Evolutionary conservation across 2,329 filamentous ascomycete genomes (phyloP).

Genomic region (Colletotrichum trifolii): DNA sequence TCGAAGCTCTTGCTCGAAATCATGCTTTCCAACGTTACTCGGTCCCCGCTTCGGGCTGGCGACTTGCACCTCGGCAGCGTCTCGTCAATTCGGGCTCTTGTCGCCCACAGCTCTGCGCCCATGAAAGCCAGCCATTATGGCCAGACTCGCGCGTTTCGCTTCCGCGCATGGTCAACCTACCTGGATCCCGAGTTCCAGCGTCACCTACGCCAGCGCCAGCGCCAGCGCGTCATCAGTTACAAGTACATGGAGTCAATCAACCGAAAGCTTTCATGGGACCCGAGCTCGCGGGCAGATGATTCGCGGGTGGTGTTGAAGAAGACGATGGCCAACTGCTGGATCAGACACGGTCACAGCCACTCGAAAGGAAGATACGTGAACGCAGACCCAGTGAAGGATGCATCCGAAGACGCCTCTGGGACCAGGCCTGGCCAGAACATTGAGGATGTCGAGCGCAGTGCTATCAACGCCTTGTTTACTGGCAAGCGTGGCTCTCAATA

Average conservation of each 20-base stretch:
- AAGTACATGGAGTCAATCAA: conserved; percentile 58
- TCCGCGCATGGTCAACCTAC: conserved; percentile 59
- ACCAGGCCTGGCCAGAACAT: conserved; percentile 54
- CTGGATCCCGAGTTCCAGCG: conserved; percentile 53
- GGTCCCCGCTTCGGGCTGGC: conserved; percentile 44
- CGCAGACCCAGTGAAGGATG: conserved; percentile 48
- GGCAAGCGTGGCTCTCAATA: conserved; percentile 39
- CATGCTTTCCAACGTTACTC: conserved; percentile 43
- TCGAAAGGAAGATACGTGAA: conserved; percentile 48
- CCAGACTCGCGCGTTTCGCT: conserved; percentile 60
- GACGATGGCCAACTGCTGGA: conserved; percentile 54
- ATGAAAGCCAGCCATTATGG: conserved; percentile 42
- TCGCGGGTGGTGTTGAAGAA: conserved; percentile 52
- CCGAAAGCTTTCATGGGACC: conserved; percentile 59
- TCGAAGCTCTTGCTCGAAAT: conserved; percentile 34
- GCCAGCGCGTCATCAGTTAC: conserved; percentile 55
- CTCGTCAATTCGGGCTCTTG: conserved; percentile 19
- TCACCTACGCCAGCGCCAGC: conserved; percentile 58
- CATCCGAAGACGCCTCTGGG: conserved; percentile 50
- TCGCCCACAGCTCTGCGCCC: conserved; percentile 25
- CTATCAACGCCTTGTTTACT: conserved; percentile 57
- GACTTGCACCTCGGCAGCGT: conserved; percentile 38
- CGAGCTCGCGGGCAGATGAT: conserved; percentile 47
- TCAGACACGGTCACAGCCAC: conserved; percentile 41
- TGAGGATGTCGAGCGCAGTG: conserved; percentile 57